phyloP scores from a whole-genome alignment of 1,284 basidiomycete genomes.

The Cryptococcus sp. region DNA sequence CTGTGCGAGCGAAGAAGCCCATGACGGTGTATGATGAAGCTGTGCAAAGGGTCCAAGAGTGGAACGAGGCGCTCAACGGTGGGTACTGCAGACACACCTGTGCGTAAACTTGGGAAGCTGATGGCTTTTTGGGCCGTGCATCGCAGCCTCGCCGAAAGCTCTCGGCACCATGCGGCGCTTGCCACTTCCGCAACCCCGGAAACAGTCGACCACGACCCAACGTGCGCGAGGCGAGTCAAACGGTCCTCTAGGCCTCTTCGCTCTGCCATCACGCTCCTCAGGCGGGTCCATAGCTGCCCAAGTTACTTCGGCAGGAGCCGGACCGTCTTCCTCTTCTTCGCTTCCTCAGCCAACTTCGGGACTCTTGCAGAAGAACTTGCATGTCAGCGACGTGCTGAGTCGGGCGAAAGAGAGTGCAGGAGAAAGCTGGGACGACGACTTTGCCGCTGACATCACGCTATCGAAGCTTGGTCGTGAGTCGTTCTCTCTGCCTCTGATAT shows the following conservation, averaged over 20 bases:
- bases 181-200: constrained; percentile 22
- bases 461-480: constrained; percentile 35
- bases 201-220: constrained; percentile 18
- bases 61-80: constrained; percentile 96
- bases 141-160: constrained; percentile 55
- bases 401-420: constrained; percentile 38
- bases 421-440: constrained; percentile 89
- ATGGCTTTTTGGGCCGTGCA: not conserved
- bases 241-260: constrained; percentile 18
- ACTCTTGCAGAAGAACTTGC: constrained; percentile 57
- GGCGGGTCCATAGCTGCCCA: constrained; percentile 33
- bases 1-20: constrained; percentile 59
- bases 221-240: constrained; percentile 19
- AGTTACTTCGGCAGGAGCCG: not conserved
- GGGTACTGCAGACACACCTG: constrained; percentile 36
- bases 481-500: not conserved
- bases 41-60: constrained; percentile 92
- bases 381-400: constrained; percentile 66
- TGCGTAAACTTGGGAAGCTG: not conserved
- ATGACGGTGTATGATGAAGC: constrained; percentile 84
- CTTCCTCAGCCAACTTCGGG: constrained; percentile 12
- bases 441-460: constrained; percentile 76
- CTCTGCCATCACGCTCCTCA: constrained; percentile 31
- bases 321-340: no score
- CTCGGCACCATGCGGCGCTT: constrained; percentile 38